Percentiles rank a stretch among this genome's conserved stretches.
Conservation (phyloP, 2,329 filamentous ascomycete genomes). For the Penicillium hordei region DNA sequence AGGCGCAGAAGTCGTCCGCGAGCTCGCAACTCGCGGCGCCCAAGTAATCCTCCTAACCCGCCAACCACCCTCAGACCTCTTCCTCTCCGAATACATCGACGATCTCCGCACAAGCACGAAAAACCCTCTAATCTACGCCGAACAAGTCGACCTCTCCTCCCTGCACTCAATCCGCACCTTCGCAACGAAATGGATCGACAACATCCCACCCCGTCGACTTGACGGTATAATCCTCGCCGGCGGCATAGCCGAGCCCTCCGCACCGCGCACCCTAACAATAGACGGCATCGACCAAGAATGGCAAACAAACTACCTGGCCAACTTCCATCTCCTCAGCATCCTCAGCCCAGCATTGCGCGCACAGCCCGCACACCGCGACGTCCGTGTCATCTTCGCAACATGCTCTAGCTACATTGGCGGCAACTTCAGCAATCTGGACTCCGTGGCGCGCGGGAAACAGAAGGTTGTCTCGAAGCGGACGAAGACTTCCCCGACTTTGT, state of each 20-base stretch:
- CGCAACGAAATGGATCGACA: slow-evolving; percentile 97
- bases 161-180: slow-evolving; percentile 90
- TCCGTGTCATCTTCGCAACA: slow-evolving; percentile 80
- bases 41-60: slow-evolving; percentile 89
- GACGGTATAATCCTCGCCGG: slow-evolving; percentile 91
- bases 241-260: slow-evolving; percentile 61
- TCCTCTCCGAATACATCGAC: slow-evolving; percentile 88
- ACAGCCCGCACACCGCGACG: slow-evolving; percentile 90
- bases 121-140: slow-evolving; percentile 90
- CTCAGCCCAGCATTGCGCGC: slow-evolving; percentile 85
- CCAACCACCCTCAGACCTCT: slow-evolving; percentile 76
- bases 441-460: slow-evolving; percentile 16
- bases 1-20: slow-evolving; percentile 71
- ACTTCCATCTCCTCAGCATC: slow-evolving; percentile 91
- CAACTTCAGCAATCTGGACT: slow-evolving; percentile 55
- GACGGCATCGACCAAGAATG: slow-evolving; percentile 87
- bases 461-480: neutral
- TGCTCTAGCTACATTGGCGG: slow-evolving; percentile 86
- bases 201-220: slow-evolving; percentile 79
- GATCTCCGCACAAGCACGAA: slow-evolving; percentile 74
- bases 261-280: slow-evolving; percentile 60
- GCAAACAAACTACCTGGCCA: slow-evolving; percentile 93
- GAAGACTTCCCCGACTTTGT: neutral
- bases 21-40: slow-evolving; percentile 77
- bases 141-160: slow-evolving; percentile 85